Percentiles rank a stretch among this genome's conserved stretches.
phyloP scores from a whole-genome alignment of 306 rosid species.

The Lathyrus tuberosus region DNA sequence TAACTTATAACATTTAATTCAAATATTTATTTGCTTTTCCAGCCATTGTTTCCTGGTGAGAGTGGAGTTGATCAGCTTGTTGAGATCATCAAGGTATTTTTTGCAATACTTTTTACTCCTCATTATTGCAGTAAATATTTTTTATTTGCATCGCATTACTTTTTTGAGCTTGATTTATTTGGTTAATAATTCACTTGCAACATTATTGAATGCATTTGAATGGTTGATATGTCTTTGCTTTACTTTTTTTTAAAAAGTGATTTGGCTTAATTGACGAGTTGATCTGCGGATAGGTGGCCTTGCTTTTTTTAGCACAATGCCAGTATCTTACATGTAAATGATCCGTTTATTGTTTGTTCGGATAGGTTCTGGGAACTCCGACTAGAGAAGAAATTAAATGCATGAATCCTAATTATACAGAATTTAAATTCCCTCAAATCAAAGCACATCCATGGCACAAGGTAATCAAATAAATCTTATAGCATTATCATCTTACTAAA shows the following conservation, averaged over 20 bases:
- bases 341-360: conserved; percentile 36
- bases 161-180: conserved; percentile 19
- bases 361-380: conserved; percentile 93
- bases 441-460: conserved; percentile 99
- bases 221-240: conserved; percentile 12
- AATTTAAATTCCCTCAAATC: conserved; percentile 96
- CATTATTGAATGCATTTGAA: conserved; percentile 4
- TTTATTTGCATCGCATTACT: conserved; percentile 17
- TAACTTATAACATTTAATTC: conserved; percentile 16
- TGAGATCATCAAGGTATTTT: conserved; percentile 90
- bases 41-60: conserved; percentile 98
- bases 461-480: conserved; percentile 48
- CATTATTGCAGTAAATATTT: conserved; percentile 2
- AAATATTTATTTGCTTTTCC: conserved; percentile 35
- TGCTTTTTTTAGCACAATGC: background rate
- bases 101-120: conserved; percentile 7
- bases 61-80: conserved; percentile 99
- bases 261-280: conserved; percentile 23
- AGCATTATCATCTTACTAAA: conserved; percentile 2
- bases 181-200: background rate
- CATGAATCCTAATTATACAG: conserved; percentile 98
- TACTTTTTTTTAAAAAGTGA: conserved; percentile 17
- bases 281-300: conserved; percentile 17
- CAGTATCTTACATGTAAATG: conserved; percentile 22
- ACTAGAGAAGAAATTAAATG: conserved; percentile 98